Percentiles rank a stretch among this genome's conserved stretches.
phyloP scores from a whole-genome alignment of 2,329 filamentous ascomycete genomes.

The Domatiomyces catenatus region DNA sequence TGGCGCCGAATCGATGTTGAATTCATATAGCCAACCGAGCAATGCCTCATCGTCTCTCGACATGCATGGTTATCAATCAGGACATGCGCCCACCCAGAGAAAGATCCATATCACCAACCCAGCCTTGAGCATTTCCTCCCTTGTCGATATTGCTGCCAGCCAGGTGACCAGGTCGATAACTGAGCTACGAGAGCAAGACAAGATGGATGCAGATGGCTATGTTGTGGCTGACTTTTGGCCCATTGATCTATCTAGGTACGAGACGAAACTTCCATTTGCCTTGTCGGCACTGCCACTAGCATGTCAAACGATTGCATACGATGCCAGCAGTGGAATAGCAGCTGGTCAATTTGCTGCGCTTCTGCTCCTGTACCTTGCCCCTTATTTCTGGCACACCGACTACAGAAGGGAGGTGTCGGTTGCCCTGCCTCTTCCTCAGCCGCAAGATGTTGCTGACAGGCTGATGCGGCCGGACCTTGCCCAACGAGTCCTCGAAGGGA shows the following conservation, averaged over 20 bases:
- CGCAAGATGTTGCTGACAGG: conserved; percentile 10
- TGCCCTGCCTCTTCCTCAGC: neutral
- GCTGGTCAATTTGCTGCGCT: conserved; percentile 33
- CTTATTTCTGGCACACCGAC: conserved; percentile 25
- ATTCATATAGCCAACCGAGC: neutral
- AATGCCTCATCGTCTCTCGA: conserved; percentile 9
- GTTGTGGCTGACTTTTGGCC: conserved; percentile 15
- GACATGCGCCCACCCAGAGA: conserved; percentile 4
- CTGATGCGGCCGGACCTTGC: conserved; percentile 30
- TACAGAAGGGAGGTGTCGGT: neutral
- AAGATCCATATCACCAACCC: conserved; percentile 12
- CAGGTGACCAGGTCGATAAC: neutral
- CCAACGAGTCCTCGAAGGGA: conserved; percentile 27
- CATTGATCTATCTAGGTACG: conserved; percentile 14
- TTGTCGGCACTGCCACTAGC: conserved; percentile 15
- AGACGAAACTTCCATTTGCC: conserved; percentile 13
- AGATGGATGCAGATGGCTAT: conserved; percentile 9
- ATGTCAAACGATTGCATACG: conserved; percentile 15
- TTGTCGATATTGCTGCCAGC: neutral
- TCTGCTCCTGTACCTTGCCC: conserved; percentile 30
- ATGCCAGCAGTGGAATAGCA: conserved; percentile 26
- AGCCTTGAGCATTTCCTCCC: neutral
- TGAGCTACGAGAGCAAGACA: conserved; percentile 2
- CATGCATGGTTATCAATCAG: conserved; percentile 10
- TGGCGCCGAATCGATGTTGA: neutral